These are phyloP conservation scores for Acephala macrosclerotiorum DNA, from an alignment of 2,329 filamentous ascomycete species.

Conservation along the genomic window DNA sequence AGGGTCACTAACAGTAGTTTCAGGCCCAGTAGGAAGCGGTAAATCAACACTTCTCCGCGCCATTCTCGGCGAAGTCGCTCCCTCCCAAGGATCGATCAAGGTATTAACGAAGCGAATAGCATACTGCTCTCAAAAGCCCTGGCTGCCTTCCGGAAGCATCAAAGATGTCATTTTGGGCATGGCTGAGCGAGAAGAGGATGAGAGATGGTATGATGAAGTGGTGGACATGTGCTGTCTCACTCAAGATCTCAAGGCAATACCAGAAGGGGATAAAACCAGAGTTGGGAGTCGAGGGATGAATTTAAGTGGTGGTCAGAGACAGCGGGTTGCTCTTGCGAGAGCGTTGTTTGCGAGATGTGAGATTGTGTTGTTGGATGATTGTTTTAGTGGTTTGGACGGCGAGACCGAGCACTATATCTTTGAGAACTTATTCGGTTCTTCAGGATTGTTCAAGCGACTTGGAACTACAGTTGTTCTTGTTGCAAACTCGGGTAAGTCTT, in stretches of 20 bases:
- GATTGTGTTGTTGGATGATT: conserved; percentile 55
- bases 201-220: conserved; percentile 44
- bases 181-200: conserved; percentile 20
- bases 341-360: conserved; percentile 52
- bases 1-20: conserved; percentile 28
- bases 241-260: conserved; percentile 40
- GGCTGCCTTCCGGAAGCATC: conserved; percentile 48
- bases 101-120: conserved; percentile 42
- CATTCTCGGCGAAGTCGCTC: conserved; percentile 43
- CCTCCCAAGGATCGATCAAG: conserved; percentile 37
- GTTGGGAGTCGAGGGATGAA: conserved; percentile 51
- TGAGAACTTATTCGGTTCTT: conserved; percentile 48
- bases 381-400: conserved; percentile 54
- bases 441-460: conserved; percentile 50
- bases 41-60: conserved; percentile 43
- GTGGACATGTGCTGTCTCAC: conserved; percentile 36
- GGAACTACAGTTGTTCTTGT: conserved; percentile 52
- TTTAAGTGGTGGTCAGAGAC: conserved; percentile 53
- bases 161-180: conserved; percentile 43
- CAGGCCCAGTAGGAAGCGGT: conserved; percentile 42
- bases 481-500: conserved; percentile 38
- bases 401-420: conserved; percentile 53
- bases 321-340: conserved; percentile 53
- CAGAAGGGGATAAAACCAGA: conserved; percentile 46
- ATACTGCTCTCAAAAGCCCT: conserved; percentile 49